A percentile compares a stretch with the other conserved stretches of the same genome.
Conservation (phyloP, 257 asterid species). For the Solanum virginianum region DNA sequence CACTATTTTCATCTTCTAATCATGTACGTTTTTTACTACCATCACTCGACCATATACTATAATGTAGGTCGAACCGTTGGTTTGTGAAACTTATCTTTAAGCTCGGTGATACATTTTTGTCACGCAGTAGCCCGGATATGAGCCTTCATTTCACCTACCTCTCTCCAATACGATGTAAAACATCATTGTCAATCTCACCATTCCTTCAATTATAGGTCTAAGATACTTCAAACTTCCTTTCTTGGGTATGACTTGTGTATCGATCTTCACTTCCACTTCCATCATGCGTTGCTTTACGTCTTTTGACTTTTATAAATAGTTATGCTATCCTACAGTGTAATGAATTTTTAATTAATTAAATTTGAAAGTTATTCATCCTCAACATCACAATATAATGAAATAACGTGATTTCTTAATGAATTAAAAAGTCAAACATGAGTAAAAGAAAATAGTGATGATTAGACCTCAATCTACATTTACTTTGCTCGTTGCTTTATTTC, state of each 20-base stretch:
- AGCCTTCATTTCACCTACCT: neutral
- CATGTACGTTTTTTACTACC: neutral
- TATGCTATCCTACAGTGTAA: neutral
- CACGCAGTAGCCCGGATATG: neutral
- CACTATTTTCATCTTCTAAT: neutral
- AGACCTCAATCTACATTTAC: neutral
- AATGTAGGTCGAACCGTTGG: neutral
- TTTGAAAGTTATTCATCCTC: neutral
- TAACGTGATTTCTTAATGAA: neutral
- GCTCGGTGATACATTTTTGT: neutral
- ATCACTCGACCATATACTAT: neutral
- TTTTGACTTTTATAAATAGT: too few relatives aligned
- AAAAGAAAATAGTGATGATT: neutral
- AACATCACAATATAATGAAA: neutral
- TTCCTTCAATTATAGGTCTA: neutral
- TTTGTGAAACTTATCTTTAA: too few relatives aligned
- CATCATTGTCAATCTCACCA: too few relatives aligned
- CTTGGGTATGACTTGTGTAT: neutral
- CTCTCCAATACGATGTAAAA: neutral
- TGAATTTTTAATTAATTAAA: neutral
- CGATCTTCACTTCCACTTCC: neutral
- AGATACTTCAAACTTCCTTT: neutral
- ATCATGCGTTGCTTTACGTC: neutral
- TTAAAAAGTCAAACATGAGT: neutral
- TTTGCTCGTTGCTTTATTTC: neutral